Evolutionary conservation across 495 filamentous ascomycete genomes (phyloP).

Genomic region (Cudoniella acicularis): DNA sequence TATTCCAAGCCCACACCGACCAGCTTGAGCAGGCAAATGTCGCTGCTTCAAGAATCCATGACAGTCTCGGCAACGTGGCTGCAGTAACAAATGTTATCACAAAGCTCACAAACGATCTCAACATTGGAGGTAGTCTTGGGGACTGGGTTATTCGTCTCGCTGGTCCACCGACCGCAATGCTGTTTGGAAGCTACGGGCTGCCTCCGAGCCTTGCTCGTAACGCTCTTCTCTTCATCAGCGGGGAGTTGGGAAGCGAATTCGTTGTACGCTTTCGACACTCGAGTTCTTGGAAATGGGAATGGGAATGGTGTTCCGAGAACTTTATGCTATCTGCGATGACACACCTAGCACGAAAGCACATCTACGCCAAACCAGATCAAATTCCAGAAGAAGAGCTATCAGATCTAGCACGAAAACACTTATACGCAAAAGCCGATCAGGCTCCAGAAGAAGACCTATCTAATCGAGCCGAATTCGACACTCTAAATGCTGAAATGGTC

Average conservation of each 20-base stretch:
- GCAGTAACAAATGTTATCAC: constrained; percentile 3
- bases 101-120: constrained; percentile 1
- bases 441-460: background rate
- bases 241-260: background rate
- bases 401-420: too few relatives aligned
- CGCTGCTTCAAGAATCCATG: constrained; percentile 8
- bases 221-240: constrained; percentile 11
- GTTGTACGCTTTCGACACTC: background rate
- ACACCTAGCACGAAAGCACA: background rate
- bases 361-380: background rate
- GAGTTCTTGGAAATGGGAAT: background rate
- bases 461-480: background rate
- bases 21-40: constrained; percentile 16
- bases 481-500: background rate
- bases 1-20: constrained; percentile 15
- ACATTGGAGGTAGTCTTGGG: background rate
- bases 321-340: background rate
- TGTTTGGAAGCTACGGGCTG: constrained; percentile 18
- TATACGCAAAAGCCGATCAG: background rate
- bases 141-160: constrained; percentile 10
- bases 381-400: background rate
- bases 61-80: constrained; percentile 13
- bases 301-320: background rate
- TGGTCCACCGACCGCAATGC: background rate
- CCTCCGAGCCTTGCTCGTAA: constrained; percentile 16